Evolutionary conservation across 139 green algal species (phyloP), one percentile per base, ranked within the genome.

Genomic region (Yamagishiella unicocca): DNA sequence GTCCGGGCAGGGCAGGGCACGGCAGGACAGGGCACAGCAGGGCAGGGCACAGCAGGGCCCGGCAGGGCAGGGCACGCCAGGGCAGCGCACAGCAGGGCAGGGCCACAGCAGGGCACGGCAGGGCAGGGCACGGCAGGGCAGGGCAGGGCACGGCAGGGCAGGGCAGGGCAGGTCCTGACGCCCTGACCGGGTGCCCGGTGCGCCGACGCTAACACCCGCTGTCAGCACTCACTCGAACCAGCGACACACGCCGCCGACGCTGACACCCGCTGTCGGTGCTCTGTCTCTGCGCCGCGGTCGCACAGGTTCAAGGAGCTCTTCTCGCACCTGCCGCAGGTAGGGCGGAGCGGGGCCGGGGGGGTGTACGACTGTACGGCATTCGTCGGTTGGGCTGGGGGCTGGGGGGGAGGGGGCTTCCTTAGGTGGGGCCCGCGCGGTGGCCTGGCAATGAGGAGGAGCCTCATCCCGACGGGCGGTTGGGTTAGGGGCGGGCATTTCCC

Each of bases 271-370:
- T 37, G 4, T 42, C 22, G 19, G 7, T 37, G 0, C 42, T 29
- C 40, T 71, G n/a, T 19, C 19, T 61, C 22, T 61, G 31, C 38
- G 35, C 12, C 72, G 31, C 42, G 0, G 33, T 17, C 53, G n/a
- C n/a, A 37, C 79, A 85, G 79, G 50, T 93, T 93, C 86, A 90
- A 91, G 72, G 10, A 89, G 79, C 84, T 94, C 10, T 94, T 91
- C 55, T 82, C 73, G 33, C 83, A 89, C 55, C 90, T 93, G 88
- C 88, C 88, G 0, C 86, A 72, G 68, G 82, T 82, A n/a, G 21
- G 74, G 12, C 4, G 35, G 64, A 67, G 19, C 58, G 24, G 14
- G 9, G 19, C 6, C 19, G 58, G 19, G n/a, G 14, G 19, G 24
- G 24, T n/a, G 27, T 22, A 14, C 27, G 24, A 9, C 17, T 67